These are phyloP conservation scores for Epichloe hybrida DNA, from an alignment of 2,329 filamentous ascomycete genomes.

Conservation along the genomic window DNA sequence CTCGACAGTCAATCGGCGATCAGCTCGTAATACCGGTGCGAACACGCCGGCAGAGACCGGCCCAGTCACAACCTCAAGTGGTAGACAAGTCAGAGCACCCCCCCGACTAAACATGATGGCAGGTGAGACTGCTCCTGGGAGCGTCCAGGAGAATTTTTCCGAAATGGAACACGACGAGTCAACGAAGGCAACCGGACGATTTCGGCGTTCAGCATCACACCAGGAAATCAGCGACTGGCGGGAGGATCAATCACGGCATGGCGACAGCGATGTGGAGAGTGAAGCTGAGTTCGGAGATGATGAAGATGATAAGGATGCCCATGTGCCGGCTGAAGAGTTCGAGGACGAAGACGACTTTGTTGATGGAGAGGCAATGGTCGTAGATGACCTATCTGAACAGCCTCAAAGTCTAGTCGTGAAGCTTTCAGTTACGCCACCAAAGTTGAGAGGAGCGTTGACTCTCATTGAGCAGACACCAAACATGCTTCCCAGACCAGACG, in stretches of 20 bases:
- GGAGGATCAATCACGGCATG: conserved; percentile 23
- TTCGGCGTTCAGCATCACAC: conserved; percentile 34
- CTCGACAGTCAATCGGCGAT: conserved; percentile 47
- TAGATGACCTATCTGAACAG: conserved; percentile 36
- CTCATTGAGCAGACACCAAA: conserved; percentile 12
- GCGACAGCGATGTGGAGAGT: conserved; percentile 48
- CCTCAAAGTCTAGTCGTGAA: conserved; percentile 60
- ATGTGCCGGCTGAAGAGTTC: conserved; percentile 41
- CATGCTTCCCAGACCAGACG: conserved; percentile 11
- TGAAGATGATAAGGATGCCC: conserved; percentile 55
- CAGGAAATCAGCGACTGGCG: conserved; percentile 37
- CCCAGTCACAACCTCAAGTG: conserved; percentile 64
- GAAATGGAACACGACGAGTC: conserved; percentile 27
- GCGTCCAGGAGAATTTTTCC: conserved; percentile 31
- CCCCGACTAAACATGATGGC: conserved; percentile 50
- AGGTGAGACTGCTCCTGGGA: conserved; percentile 32
- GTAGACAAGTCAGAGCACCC: conserved; percentile 65
- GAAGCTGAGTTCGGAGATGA: conserved; percentile 67
- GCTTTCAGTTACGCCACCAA: conserved; percentile 39
- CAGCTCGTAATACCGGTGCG: conserved; percentile 59
- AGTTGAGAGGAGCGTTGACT: conserved; percentile 19
- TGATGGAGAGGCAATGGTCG: conserved; percentile 40
- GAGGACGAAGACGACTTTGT: conserved; percentile 49
- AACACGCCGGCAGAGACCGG: conserved; percentile 58
- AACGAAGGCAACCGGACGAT: conserved; percentile 32